Evolutionary conservation across 805 yeast genomes (phyloP), one percentile per base, ranked within the genome.

Genomic region (Candida mattraensis): DNA sequence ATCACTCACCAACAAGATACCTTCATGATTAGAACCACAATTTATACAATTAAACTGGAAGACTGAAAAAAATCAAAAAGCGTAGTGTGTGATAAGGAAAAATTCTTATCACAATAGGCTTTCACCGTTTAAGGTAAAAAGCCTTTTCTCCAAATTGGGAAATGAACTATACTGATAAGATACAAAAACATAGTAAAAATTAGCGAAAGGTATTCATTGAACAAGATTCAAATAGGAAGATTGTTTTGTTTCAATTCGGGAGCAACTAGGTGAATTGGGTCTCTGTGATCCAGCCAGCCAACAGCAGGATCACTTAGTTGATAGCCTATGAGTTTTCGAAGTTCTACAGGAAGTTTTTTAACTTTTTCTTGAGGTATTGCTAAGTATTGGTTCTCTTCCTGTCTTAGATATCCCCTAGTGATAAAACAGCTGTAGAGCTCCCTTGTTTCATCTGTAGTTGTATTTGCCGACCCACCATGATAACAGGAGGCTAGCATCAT

Each of bases 381-480:
- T 13, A 54, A 30, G 25, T 47, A 53, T 22, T 48, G 47, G 35
- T 54, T 54, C 35, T 54, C 60, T 32, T 54, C 56, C 26, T 54
- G 60, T 24, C 54, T 39, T 18, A 41, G 28, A 35, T 35, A 38
- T 5, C 59, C 53, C 26, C 46, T 38, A 11, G 55, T 44, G 39
- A 47, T 45, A 42, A 54, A 54, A 17, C 39, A 33, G 13, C 52
- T 39, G 16, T 40, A 40, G 8, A 47, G 34, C n/a, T 45, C 44
- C 21, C 59, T 31, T 24, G 42, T 46, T 22, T 54, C 53, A 25
- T 54, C 45, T 12, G 20, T 25, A 14, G 57, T 54, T 6, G 30
- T 45, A 29, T 54, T 54, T 11, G 51, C 54, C 11, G 53, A 42
- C 9, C 54, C 58, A 12, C 53, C 60, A 26, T 54, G 59, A 30